phyloP scores from a whole-genome alignment of 2,329 filamentous ascomycete species.

The Sporothrix brasiliensis region DNA sequence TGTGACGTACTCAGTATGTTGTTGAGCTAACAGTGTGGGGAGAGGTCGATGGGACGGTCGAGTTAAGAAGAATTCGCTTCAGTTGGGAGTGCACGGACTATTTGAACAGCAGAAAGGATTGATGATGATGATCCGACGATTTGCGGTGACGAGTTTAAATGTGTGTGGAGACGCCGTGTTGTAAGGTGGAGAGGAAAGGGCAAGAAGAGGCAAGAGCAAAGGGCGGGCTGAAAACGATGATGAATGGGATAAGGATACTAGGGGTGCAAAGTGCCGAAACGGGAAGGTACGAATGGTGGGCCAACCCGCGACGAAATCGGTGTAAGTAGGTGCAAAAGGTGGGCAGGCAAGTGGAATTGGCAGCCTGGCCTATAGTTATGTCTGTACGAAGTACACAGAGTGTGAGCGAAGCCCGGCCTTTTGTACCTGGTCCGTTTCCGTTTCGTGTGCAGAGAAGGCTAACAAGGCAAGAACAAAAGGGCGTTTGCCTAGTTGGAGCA shows the following conservation, averaged over 20 bases:
- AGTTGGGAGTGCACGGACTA: no score
- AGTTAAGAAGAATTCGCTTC: no score
- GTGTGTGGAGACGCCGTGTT: not conserved
- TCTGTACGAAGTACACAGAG: not conserved
- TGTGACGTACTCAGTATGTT: not conserved
- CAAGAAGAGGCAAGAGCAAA: not conserved
- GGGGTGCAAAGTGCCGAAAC: not conserved
- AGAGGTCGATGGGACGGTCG: not conserved
- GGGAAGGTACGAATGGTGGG: not conserved
- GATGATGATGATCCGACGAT: not conserved
- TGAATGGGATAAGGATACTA: not conserved
- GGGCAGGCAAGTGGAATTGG: not conserved
- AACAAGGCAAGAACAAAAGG: not conserved
- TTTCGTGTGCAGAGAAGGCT: not conserved
- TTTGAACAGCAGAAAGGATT: not conserved
- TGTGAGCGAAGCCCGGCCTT: not conserved
- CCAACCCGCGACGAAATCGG: not conserved
- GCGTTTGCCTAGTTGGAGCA: not conserved
- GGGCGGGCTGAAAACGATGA: conserved; percentile 14
- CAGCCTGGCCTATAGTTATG: not conserved
- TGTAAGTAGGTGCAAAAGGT: not conserved
- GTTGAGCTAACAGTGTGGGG: conserved; percentile 4
- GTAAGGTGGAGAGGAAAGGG: not conserved
- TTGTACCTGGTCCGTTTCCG: conserved; percentile 18
- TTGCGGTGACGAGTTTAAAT: not conserved